A percentile compares a stretch with the other conserved stretches of the same genome.
These are phyloP conservation scores for Leptographium galeiforme DNA, from an alignment of 2,329 filamentous ascomycete species.

Conservation along the genomic window DNA sequence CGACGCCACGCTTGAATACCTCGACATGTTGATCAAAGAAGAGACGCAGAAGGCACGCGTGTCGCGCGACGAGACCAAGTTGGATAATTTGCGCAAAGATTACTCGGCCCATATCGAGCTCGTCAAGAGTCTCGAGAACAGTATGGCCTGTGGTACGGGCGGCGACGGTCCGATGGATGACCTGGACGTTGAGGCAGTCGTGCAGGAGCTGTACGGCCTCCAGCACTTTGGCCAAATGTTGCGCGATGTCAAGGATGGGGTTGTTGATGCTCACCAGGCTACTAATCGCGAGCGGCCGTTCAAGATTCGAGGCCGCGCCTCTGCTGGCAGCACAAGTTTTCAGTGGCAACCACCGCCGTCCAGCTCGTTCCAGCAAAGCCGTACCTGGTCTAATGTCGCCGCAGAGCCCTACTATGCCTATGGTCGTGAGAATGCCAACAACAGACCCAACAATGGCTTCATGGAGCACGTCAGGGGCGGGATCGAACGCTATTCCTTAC, in stretches of 20 bases:
- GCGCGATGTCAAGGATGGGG: slow-evolving; percentile 1
- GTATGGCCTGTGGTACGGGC: background rate
- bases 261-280: background rate
- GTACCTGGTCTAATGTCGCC: background rate
- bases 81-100: slow-evolving; percentile 13
- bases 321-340: background rate
- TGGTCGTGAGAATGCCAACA: background rate
- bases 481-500: no score
- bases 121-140: slow-evolving; percentile 10
- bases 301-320: background rate
- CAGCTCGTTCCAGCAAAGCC: background rate
- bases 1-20: slow-evolving; percentile 24
- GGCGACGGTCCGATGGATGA: background rate
- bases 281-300: slow-evolving; percentile 5
- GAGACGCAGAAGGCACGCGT: slow-evolving; percentile 19
- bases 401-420: background rate
- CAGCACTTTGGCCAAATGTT: slow-evolving; percentile 2
- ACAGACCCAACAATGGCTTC: background rate
- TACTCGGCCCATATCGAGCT: slow-evolving; percentile 11
- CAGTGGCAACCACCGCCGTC: background rate
- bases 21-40: slow-evolving; percentile 23
- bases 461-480: background rate
- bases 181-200: background rate
- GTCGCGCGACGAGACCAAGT: slow-evolving; percentile 14
- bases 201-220: slow-evolving; percentile 1